Evolutionary conservation across 78 protist species (phyloP).

Genomic region (Monosiga brevicollis): DNA sequence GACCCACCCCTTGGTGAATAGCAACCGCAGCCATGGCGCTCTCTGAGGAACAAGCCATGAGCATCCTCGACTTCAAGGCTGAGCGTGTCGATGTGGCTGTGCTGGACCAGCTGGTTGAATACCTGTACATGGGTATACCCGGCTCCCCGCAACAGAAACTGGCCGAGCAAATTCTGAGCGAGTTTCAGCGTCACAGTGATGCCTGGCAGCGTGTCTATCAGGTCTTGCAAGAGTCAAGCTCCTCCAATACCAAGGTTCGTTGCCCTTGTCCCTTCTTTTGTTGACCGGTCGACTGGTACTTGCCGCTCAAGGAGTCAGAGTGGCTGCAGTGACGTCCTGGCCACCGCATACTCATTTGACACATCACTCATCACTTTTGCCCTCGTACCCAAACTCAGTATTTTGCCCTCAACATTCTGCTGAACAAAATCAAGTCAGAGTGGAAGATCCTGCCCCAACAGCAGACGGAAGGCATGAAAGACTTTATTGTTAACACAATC

Average conservation of each 20-base stretch:
- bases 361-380: too few species aligned
- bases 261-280: neutral
- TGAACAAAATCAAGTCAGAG: conserved; percentile 38
- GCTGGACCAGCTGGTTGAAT: neutral
- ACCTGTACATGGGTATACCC: neutral
- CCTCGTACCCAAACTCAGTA: too few species aligned
- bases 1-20: neutral
- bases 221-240: conserved; percentile 54
- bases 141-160: neutral
- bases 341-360: too few species aligned
- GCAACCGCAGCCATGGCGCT: neutral
- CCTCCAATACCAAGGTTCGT: conserved; percentile 35
- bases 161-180: conserved; percentile 50
- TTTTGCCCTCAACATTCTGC: conserved; percentile 67
- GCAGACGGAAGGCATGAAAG: conserved; percentile 63
- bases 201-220: conserved; percentile 81
- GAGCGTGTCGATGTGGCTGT: neutral
- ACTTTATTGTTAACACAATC: conserved; percentile 68
- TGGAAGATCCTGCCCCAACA: conserved; percentile 84
- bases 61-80: neutral
- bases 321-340: too few species aligned
- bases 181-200: conserved; percentile 72
- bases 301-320: too few species aligned
- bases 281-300: neutral
- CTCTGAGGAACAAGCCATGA: neutral